These are phyloP conservation scores for Alternaria postmessia DNA, from an alignment of 2,329 filamentous ascomycete species.

Conservation along the genomic window DNA sequence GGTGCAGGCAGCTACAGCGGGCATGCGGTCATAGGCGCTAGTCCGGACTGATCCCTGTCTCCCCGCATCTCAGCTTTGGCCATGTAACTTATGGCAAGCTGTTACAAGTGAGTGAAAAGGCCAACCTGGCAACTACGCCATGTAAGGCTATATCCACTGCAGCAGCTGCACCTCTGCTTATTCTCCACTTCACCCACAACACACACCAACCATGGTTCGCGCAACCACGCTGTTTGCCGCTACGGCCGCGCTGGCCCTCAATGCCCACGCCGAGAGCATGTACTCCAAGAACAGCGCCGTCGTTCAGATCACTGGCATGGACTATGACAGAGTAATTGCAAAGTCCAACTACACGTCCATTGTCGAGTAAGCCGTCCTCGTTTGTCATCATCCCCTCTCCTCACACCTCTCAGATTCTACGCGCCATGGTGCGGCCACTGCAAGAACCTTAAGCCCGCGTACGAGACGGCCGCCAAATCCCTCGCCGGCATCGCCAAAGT, in stretches of 20 bases:
- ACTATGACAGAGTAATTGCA: slow-evolving; percentile 82
- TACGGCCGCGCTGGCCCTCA: slow-evolving; percentile 70
- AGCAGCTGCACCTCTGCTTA: slow-evolving; percentile 15
- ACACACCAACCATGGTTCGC: slow-evolving; percentile 44
- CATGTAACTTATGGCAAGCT: slow-evolving; percentile 11
- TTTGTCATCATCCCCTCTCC: not conserved
- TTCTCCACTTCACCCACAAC: slow-evolving; percentile 9
- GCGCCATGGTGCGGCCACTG: slow-evolving; percentile 98
- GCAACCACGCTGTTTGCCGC: slow-evolving; percentile 57
- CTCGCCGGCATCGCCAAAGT: slow-evolving; percentile 94
- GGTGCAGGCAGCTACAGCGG: slow-evolving; percentile 7
- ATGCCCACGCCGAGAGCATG: slow-evolving; percentile 72
- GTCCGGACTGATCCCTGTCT: slow-evolving; percentile 14
- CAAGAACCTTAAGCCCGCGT: slow-evolving; percentile 92
- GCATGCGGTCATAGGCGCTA: slow-evolving; percentile 21
- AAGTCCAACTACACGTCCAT: slow-evolving; percentile 93
- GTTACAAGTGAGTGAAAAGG: slow-evolving; percentile 18
- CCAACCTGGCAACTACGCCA: slow-evolving; percentile 25
- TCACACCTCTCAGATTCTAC: slow-evolving; percentile 76
- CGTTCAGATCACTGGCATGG: slow-evolving; percentile 79
- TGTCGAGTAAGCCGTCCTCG: slow-evolving; percentile 51
- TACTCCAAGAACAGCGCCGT: slow-evolving; percentile 91
- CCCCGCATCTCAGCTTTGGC: slow-evolving; percentile 20
- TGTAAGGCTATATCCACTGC: slow-evolving; percentile 22
- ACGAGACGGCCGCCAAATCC: slow-evolving; percentile 90